A percentile compares a stretch with the other conserved stretches of the same genome.
Evolutionary conservation across 2,329 filamentous ascomycete genomes (phyloP).

Genomic region (Aspergillus latus): DNA sequence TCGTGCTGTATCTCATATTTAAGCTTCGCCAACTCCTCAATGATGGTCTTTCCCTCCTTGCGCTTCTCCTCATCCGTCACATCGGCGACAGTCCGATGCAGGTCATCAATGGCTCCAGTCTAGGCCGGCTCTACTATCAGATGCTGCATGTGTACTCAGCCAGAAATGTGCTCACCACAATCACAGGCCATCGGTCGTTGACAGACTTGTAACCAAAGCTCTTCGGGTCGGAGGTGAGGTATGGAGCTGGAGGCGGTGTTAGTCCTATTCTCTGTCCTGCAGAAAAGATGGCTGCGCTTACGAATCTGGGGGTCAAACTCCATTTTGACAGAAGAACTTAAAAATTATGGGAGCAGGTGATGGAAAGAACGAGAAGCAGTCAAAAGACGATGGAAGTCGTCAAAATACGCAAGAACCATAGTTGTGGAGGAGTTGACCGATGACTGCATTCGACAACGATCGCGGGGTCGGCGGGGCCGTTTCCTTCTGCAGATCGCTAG

Average conservation of each 20-base stretch:
- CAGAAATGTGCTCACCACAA: conserved; percentile 64
- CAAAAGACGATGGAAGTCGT: neutral
- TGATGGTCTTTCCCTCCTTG: conserved; percentile 81
- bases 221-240: conserved; percentile 73
- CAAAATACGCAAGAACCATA: neutral
- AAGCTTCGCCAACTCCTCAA: conserved; percentile 73
- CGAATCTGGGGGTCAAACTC: conserved; percentile 73
- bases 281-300: conserved; percentile 43
- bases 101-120: conserved; percentile 91
- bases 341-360: neutral
- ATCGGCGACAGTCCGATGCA: conserved; percentile 63
- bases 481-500: neutral
- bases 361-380: neutral
- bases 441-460: conserved; percentile 7
- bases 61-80: conserved; percentile 59
- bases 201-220: conserved; percentile 89
- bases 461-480: conserved; percentile 7
- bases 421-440: conserved; percentile 7
- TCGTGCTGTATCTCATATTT: conserved; percentile 97
- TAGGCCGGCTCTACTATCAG: conserved; percentile 37
- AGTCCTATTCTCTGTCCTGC: conserved; percentile 2
- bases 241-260: conserved; percentile 59
- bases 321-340: conserved; percentile 50
- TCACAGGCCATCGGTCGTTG: conserved; percentile 86
- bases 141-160: neutral